Evolutionary conservation across 805 yeast species (phyloP).

Genomic region (Starmerella powellii): DNA sequence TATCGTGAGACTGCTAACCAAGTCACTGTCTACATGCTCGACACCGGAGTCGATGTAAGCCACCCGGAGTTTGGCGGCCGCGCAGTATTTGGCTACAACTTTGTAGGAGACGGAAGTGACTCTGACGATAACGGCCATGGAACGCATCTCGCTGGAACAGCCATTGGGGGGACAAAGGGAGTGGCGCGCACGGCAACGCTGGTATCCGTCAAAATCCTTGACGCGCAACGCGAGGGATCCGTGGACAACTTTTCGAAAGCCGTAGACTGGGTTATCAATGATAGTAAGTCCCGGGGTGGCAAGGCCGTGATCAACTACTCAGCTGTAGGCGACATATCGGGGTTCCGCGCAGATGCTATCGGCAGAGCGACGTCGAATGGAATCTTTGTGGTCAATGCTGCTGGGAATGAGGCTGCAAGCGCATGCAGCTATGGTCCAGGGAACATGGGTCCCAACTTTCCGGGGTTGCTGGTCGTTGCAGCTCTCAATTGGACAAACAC

Average conservation of each 20-base stretch:
- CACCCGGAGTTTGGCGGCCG: conserved; percentile 76
- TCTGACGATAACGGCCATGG: conserved; percentile 93
- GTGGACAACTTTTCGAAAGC: conserved; percentile 29
- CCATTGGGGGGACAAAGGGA: conserved; percentile 69
- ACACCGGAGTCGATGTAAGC: conserved; percentile 69
- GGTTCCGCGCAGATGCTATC: conserved; percentile 23
- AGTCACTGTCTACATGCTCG: conserved; percentile 57
- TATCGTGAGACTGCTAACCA: background rate
- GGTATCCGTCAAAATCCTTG: conserved; percentile 73
- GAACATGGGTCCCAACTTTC: conserved; percentile 46
- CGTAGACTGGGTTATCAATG: conserved; percentile 27
- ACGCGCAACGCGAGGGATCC: conserved; percentile 49
- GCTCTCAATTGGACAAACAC: conserved; percentile 61
- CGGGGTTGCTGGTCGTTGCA: conserved; percentile 67
- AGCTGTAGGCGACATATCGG: conserved; percentile 19
- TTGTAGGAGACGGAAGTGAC: conserved; percentile 51
- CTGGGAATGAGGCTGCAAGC: conserved; percentile 62
- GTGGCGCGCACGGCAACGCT: conserved; percentile 69
- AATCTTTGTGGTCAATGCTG: conserved; percentile 27
- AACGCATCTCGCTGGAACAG: conserved; percentile 94
- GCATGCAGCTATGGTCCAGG: conserved; percentile 87
- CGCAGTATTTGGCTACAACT: conserved; percentile 75
- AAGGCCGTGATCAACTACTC: conserved; percentile 25
- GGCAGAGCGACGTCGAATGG: conserved; percentile 18
- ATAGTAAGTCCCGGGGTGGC: conserved; percentile 19